Base-by-base conservation (phyloP, 2,329 filamentous ascomycete species). In the Coniochaeta ligniaria region DNA sequence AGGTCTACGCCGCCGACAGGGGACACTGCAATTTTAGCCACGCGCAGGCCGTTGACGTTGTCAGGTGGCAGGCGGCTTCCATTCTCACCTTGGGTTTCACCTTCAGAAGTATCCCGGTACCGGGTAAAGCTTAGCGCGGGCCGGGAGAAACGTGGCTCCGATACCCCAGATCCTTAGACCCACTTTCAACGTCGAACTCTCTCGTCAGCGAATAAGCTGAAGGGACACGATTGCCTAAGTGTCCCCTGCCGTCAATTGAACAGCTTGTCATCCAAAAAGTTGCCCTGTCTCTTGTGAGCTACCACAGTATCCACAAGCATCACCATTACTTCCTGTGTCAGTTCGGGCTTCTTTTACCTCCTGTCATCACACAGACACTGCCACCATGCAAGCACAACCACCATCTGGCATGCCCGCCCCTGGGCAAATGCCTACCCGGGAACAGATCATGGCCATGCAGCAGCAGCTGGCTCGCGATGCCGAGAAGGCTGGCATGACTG, bases 401-500 rank as follows among this genome's bases (percentile, higher is more conserved):
- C 59, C 60, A 70, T 67, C 64, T 65, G 65, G 63, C 63, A 64
- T 64, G 59, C 61, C 69, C 59, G 63, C 62, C 58, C 69, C 64
- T 58, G 69, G 66, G 63, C 66, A 67, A 60, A 72, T 70, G 65
- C 70, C 69, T 36, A 69, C 88, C 22, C 92, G 90, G 57, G 89
- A 96, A 77, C 92, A 97, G 78, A 90, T 96, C 65, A 84, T 85
- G 60, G 82, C 83, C 60, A 95, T 97, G 82, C 91, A 96, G 74
- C 85, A 87, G 68, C 89, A 95, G 75, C 78, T 97, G 52, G 88
- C 89, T 57, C 83, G 85, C 58, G 93, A 97, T 75, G 94, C 94
- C 57, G 82, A 90, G 70, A 92, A 90, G 76, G 85, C 88, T 64
- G 93, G 93, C 72, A 87, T 98, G 83, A 86, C 89, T 7, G 88